Conservation (phyloP, 768 basidiomycete genomes). For the Tulasnella sp. region DNA sequence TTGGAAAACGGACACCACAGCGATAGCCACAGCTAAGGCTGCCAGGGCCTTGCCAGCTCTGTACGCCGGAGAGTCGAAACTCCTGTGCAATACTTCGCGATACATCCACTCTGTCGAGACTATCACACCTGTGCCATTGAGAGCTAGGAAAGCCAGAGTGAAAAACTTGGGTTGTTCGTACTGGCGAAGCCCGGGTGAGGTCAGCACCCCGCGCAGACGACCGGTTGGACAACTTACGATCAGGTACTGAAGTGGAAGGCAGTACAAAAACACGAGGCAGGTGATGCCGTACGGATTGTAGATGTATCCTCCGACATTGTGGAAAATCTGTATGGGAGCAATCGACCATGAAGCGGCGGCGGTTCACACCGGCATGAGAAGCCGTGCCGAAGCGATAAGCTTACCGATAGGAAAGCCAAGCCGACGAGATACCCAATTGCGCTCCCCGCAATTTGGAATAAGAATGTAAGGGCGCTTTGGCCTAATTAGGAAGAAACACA, state of each 20-base stretch:
- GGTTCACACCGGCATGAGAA: background rate
- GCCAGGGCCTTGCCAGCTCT: conserved; percentile 26
- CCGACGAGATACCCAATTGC: conserved; percentile 26
- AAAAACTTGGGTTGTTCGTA: conserved; percentile 25
- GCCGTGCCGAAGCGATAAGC: background rate
- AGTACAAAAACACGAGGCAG: conserved; percentile 23
- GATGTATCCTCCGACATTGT: conserved; percentile 28
- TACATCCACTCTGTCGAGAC: conserved; percentile 27
- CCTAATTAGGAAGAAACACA: conserved; percentile 19
- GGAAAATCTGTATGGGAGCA: conserved; percentile 26
- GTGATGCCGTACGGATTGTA: conserved; percentile 29
- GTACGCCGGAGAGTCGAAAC: conserved; percentile 28
- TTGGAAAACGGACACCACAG: conserved; percentile 29
- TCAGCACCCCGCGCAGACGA: background rate
- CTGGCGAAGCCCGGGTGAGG: background rate
- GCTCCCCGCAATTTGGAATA: conserved; percentile 29
- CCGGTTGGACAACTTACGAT: conserved; percentile 7
- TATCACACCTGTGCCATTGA: conserved; percentile 24
- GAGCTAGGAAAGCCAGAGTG: conserved; percentile 23
- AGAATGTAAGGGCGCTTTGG: conserved; percentile 29
- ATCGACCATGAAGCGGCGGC: background rate
- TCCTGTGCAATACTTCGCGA: conserved; percentile 23
- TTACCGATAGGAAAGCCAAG: conserved; percentile 22
- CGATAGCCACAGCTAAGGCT: conserved; percentile 28
- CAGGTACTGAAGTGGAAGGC: conserved; percentile 24